These are phyloP conservation scores for Kodamaea anthophila DNA, from an alignment of 1,139 yeast species.

Conservation along the genomic window DNA sequence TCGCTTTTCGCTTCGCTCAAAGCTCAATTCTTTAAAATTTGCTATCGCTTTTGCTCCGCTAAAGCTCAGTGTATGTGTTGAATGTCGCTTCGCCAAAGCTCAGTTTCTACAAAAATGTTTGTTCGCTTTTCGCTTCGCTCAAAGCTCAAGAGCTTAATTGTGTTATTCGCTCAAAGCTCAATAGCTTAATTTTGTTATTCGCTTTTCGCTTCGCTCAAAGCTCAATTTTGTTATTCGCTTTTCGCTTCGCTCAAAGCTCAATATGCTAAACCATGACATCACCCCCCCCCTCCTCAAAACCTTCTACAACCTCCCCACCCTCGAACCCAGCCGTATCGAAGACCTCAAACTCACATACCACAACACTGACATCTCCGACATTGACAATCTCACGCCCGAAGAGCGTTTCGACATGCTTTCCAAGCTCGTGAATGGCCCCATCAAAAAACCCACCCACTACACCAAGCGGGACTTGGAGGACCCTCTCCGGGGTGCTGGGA, in stretches of 20 bases:
- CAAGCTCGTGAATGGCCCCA: conserved; percentile 16
- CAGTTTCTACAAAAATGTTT: no score
- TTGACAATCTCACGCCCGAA: conserved; percentile 19
- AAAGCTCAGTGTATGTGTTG: no score
- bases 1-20: no score
- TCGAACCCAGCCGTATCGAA: conserved; percentile 17
- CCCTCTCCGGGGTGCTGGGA: conserved; percentile 49
- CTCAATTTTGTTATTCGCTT: not conserved
- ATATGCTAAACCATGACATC: conserved; percentile 25
- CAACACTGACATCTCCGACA: conserved; percentile 23
- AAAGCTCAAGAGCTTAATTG: conserved; percentile 17
- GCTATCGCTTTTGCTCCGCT: no score
- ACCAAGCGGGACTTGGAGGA: conserved; percentile 28
- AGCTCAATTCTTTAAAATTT: no score
- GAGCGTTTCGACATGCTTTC: conserved; percentile 27
- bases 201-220: conserved; percentile 2
- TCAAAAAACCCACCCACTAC: conserved; percentile 1
- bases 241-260: not conserved
- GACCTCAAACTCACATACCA: conserved; percentile 20
- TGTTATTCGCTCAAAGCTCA: no score
- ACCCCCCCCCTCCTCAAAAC: conserved; percentile 14
- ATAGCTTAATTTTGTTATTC: no score
- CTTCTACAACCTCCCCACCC: conserved; percentile 23
- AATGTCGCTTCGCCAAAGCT: no score
- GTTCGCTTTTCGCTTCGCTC: conserved; percentile 1